phyloP scores from a whole-genome alignment of 176 grass and related monocot genomes.

The Aegilops tauschii region DNA sequence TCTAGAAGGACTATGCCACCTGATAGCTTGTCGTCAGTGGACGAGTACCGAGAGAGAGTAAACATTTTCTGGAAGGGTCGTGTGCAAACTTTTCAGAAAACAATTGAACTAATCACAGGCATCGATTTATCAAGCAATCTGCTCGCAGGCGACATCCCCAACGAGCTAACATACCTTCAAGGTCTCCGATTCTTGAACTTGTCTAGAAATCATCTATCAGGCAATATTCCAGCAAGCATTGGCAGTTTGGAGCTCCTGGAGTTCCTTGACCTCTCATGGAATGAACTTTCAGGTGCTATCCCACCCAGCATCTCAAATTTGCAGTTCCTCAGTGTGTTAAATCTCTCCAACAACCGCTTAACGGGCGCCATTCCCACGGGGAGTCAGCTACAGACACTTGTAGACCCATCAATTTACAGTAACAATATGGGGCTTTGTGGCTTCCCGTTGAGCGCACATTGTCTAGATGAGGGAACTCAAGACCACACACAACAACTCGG shows the following conservation, averaged over 20 bases:
- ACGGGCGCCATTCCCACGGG: conserved; percentile 17
- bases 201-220: neutral
- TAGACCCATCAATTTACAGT: conserved; percentile 17
- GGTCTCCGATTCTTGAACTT: conserved; percentile 9
- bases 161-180: conserved; percentile 1
- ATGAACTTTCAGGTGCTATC: too few relatives aligned
- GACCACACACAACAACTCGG: too few relatives aligned
- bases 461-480: too few relatives aligned
- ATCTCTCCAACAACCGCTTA: conserved; percentile 15
- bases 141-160: neutral
- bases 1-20: neutral
- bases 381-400: conserved; percentile 7
- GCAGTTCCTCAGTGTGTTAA: neutral
- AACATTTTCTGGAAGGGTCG: too few relatives aligned
- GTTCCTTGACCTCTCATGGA: neutral
- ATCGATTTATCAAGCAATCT: conserved; percentile 28
- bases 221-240: neutral
- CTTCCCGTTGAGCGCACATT: neutral
- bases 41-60: neutral
- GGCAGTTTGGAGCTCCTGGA: conserved; percentile 16
- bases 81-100: neutral
- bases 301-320: neutral
- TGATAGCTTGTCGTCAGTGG: neutral
- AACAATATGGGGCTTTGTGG: conserved; percentile 30
- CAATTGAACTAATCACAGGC: neutral